Percentiles rank a stretch among this genome's conserved stretches.
phyloP scores from a whole-genome alignment of 345 rosid genomes.

The Syzygium oleosum region DNA sequence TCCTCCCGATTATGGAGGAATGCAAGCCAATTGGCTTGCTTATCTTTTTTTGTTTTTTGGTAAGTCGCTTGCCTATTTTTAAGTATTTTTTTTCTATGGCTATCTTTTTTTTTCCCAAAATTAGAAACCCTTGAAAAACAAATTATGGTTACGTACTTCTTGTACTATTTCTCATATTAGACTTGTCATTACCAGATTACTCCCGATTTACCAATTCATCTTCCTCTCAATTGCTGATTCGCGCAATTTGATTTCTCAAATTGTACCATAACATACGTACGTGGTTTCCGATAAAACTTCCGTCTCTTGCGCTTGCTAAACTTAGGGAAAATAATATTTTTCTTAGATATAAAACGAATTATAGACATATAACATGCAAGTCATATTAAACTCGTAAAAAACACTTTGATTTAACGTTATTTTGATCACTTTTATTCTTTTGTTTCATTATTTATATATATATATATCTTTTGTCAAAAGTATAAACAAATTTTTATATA shows the following conservation, averaged over 20 bases:
- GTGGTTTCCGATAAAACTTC: background rate
- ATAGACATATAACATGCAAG: background rate
- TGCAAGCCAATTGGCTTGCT: background rate
- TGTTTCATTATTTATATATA: background rate
- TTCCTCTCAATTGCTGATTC: background rate
- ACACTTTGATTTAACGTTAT: background rate
- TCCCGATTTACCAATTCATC: background rate
- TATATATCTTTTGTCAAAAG: background rate
- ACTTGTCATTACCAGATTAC: background rate
- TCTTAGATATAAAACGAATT: background rate
- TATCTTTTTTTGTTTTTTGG: background rate
- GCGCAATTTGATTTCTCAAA: background rate
- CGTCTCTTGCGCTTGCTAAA: background rate
- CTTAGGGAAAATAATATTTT: background rate
- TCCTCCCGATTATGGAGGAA: background rate
- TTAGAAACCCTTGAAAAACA: background rate
- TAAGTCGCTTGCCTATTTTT: background rate
- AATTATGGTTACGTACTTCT: background rate
- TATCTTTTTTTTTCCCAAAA: background rate
- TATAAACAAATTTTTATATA: background rate
- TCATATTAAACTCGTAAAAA: background rate
- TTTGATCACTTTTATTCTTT: background rate
- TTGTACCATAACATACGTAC: background rate
- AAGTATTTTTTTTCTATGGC: background rate
- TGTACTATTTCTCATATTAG: background rate